Conservation (phyloP, 208 protist species). For the Leptomonas pyrrhocoris region DNA sequence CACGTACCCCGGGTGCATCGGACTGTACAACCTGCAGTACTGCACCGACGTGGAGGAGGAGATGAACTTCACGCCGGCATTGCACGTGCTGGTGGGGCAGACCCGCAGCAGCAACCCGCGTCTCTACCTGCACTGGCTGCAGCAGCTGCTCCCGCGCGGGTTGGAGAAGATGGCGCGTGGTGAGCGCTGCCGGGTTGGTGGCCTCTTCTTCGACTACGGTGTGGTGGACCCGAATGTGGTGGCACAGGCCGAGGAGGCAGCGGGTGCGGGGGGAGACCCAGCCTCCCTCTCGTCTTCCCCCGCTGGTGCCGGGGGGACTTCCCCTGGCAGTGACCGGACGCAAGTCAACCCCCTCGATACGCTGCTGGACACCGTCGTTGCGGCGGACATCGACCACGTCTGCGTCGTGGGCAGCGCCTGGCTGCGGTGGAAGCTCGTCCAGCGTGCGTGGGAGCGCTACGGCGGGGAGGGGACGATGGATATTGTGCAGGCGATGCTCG, state of each 20-base stretch:
- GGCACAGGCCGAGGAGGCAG: slow-evolving; percentile 33
- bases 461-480: slow-evolving; percentile 12
- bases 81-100: slow-evolving; percentile 46
- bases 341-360: slow-evolving; percentile 53
- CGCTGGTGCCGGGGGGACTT: neutral
- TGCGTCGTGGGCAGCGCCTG: slow-evolving; percentile 70
- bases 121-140: slow-evolving; percentile 49
- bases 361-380: slow-evolving; percentile 55
- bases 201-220: slow-evolving; percentile 78
- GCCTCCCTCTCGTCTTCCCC: neutral
- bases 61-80: slow-evolving; percentile 46
- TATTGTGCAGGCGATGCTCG: slow-evolving; percentile 20
- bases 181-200: slow-evolving; percentile 67
- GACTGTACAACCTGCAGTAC: slow-evolving; percentile 61
- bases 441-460: slow-evolving; percentile 47
- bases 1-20: slow-evolving; percentile 43
- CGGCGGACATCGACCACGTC: slow-evolving; percentile 65
- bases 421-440: slow-evolving; percentile 70
- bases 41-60: slow-evolving; percentile 69
- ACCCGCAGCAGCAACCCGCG: slow-evolving; percentile 31
- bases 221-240: slow-evolving; percentile 38
- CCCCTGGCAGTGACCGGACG: neutral
- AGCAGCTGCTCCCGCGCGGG: slow-evolving; percentile 32
- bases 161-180: slow-evolving; percentile 59
- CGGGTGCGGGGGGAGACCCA: slow-evolving; percentile 12